Base-by-base conservation (phyloP, 75 land plant genomes). In the Larix kaempferi region DNA sequence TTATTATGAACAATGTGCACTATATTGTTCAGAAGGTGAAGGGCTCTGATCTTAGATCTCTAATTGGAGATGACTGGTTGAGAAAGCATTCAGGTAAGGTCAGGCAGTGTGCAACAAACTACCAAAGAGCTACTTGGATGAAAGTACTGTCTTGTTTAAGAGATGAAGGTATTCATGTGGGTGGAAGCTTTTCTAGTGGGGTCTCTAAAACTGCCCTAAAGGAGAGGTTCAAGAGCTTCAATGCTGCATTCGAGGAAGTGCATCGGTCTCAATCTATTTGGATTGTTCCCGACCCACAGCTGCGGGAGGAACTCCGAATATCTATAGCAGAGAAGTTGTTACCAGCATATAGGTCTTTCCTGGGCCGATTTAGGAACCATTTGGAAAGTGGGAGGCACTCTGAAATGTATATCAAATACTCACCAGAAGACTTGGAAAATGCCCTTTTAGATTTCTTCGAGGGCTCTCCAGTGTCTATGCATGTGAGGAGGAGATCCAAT, bases 291-390 rank as follows among this genome's bases (percentile, higher is more conserved):
- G 92, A 94, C 83, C 78, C 81, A 21, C 92, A 95, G 82, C 87
- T 95, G 6, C 85, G 94, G 0, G 94, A 91, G 25, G 96, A 94
- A 27, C 79, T 95, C 25, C 89, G 93, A 74, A 89, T 94, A 11
- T 94, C 98, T 15, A 89, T 95, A 64, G 89, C 94, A 56, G 91
- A 87, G 76, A 94, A 86, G 78, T 82, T 95, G 22, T 67, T 95
- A 57, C 97, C 87, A 56, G 98, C 97, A 14, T 95, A 94, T 75
- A 80, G 97, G 21, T 77, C 90, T 52, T 95, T 95, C 82, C 21
- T 80, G 13, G 86, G 93, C 12, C 78, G 89, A 67, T 82, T 79
- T 57, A 56, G 66, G n/a, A 59, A 33, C 41, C 83, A 86, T 37
- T 71, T 89, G 73, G 92, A 86, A 60, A 63, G 80, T 56, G 84